Evolutionary conservation across 2,329 filamentous ascomycete genomes (phyloP).

Genomic region (Neospermospora avenae): DNA sequence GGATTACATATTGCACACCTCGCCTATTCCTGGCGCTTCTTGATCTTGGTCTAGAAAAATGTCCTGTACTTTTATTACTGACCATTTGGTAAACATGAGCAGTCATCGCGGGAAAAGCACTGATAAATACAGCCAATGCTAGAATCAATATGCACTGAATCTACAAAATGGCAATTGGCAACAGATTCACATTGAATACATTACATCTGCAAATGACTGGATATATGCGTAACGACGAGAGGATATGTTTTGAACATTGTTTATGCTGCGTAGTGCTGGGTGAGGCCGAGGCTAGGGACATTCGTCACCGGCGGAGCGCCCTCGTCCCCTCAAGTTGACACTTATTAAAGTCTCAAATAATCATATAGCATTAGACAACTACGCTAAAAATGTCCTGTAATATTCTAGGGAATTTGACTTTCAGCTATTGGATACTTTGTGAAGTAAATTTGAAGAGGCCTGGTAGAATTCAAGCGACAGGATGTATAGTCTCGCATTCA

Average conservation of each 20-base stretch:
- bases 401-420: too few relatives aligned
- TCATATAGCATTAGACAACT: too few relatives aligned
- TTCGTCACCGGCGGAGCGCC: too few relatives aligned
- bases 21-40: not conserved
- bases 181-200: not conserved
- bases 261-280: too few relatives aligned
- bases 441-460: too few relatives aligned
- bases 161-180: not conserved
- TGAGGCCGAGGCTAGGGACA: too few relatives aligned
- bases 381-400: too few relatives aligned
- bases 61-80: conserved; percentile 20
- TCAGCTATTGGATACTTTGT: too few relatives aligned
- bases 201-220: not conserved
- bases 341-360: too few relatives aligned
- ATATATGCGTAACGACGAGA: not conserved
- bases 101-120: not conserved
- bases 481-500: too few relatives aligned
- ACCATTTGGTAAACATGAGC: conserved; percentile 4
- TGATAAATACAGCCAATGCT: not conserved
- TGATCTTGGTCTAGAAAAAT: not conserved
- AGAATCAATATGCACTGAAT: not conserved
- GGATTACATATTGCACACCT: not conserved
- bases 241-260: not conserved
- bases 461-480: too few relatives aligned
- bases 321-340: too few relatives aligned